Conservation (phyloP, 306 rosid species). For the Malus sylvestris region DNA sequence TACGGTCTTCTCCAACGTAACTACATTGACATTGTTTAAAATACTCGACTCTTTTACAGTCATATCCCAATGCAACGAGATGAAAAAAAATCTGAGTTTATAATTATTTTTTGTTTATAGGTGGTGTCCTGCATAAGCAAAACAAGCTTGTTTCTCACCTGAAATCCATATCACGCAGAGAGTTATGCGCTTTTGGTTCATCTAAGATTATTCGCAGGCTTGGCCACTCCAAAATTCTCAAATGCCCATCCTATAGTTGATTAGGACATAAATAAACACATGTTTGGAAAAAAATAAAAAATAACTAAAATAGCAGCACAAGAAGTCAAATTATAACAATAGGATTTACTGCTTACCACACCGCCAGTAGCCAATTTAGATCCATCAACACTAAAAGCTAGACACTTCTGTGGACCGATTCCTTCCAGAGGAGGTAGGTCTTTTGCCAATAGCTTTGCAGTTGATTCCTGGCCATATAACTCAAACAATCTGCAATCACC, state of each 20-base stretch:
- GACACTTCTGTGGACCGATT: constrained; percentile 63
- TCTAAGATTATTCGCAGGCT: constrained; percentile 62
- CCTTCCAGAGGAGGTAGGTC: constrained; percentile 44
- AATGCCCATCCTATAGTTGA: constrained; percentile 65
- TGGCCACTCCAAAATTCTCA: constrained; percentile 87
- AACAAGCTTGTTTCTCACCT: constrained; percentile 40
- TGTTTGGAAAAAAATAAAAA: neutral
- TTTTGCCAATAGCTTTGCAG: constrained; percentile 55
- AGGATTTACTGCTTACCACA: constrained; percentile 39
- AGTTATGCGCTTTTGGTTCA: constrained; percentile 78
- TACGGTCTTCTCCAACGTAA: neutral
- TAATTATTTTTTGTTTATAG: neutral
- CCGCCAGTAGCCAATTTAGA: constrained; percentile 89
- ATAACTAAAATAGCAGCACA: neutral
- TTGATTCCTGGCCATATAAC: constrained; percentile 45
- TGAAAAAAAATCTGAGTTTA: neutral
- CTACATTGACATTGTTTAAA: neutral
- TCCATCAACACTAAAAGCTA: constrained; percentile 85
- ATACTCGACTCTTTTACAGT: neutral
- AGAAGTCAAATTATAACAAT: constrained; percentile 1
- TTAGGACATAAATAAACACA: constrained; percentile 17
- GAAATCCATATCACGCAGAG: constrained; percentile 81
- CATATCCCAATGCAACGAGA: neutral
- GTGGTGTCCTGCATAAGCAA: neutral
- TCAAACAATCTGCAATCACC: constrained; percentile 54